phyloP scores from a whole-genome alignment of 225 moss, liverwort and hornwort species.

The Marchantia polymorpha region DNA sequence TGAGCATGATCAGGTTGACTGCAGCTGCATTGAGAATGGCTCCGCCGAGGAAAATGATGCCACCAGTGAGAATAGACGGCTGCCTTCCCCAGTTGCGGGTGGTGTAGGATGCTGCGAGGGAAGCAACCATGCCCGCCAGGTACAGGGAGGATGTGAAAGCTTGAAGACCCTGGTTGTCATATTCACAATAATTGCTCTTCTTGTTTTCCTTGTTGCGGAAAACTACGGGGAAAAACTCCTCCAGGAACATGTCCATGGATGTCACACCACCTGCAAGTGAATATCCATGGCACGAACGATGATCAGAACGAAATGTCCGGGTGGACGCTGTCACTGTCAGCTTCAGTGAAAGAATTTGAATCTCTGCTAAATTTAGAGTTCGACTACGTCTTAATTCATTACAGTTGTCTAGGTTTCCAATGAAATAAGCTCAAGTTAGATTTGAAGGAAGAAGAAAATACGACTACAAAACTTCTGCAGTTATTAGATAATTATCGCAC shows the following conservation, averaged over 20 bases:
- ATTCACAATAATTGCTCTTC: constrained; percentile 30
- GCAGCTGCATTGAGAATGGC: constrained; percentile 28
- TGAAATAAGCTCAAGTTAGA: no score
- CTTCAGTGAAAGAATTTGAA: no score
- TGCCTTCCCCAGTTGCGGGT: constrained; percentile 29
- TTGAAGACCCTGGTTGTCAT: constrained; percentile 34
- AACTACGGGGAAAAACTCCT: constrained; percentile 33
- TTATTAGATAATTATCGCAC: no score
- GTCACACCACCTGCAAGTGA: constrained; percentile 24
- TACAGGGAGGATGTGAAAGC: constrained; percentile 40
- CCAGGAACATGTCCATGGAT: constrained; percentile 29
- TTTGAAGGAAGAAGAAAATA: no score
- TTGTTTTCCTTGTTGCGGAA: constrained; percentile 20
- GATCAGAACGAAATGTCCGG: no score
- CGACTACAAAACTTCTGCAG: no score
- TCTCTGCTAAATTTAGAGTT: no score
- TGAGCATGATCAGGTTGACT: constrained; percentile 31
- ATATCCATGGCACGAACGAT: no score
- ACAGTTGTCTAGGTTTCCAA: no score
- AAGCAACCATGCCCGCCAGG: constrained; percentile 32
- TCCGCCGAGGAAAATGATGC: constrained; percentile 21
- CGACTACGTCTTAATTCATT: no score
- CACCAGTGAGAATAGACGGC: constrained; percentile 27
- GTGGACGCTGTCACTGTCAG: no score
- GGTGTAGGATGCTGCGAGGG: constrained; percentile 15